Conservation (phyloP, 163 green algal species). For the Trebouxia gelatinosa region DNA sequence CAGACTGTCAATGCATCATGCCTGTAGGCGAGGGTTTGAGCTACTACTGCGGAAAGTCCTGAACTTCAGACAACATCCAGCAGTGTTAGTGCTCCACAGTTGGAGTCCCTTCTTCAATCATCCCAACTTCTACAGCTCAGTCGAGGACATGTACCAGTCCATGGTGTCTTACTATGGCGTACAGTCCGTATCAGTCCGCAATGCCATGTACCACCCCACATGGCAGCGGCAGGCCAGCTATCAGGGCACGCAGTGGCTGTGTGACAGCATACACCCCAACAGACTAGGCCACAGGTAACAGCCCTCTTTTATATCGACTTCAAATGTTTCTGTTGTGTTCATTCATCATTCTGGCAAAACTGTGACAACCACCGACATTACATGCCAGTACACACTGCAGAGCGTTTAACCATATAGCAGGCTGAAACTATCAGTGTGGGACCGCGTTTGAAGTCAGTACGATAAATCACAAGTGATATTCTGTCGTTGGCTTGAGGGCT, state of each 20-base stretch:
- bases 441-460: too few species aligned
- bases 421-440: too few species aligned
- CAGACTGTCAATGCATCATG: constrained; percentile 1
- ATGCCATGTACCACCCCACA: constrained; percentile 10
- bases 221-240: constrained; percentile 1
- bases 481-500: too few species aligned
- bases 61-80: constrained; percentile 42
- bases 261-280: constrained; percentile 30
- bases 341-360: too few species aligned
- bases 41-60: constrained; percentile 60
- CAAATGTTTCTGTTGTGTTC: not conserved
- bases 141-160: constrained; percentile 9
- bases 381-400: too few species aligned
- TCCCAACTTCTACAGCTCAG: constrained; percentile 28
- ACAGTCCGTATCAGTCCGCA: constrained; percentile 18
- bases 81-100: constrained; percentile 47
- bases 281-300: constrained; percentile 18
- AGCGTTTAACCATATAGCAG: too few species aligned
- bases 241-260: not conserved
- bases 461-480: too few species aligned
- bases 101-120: constrained; percentile 19
- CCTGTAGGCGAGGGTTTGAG: constrained; percentile 44
- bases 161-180: constrained; percentile 18
- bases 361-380: too few species aligned
- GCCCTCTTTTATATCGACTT: not conserved